Base-by-base conservation (phyloP, 179 eudicot genomes). In the Dionaea muscipula region DNA sequence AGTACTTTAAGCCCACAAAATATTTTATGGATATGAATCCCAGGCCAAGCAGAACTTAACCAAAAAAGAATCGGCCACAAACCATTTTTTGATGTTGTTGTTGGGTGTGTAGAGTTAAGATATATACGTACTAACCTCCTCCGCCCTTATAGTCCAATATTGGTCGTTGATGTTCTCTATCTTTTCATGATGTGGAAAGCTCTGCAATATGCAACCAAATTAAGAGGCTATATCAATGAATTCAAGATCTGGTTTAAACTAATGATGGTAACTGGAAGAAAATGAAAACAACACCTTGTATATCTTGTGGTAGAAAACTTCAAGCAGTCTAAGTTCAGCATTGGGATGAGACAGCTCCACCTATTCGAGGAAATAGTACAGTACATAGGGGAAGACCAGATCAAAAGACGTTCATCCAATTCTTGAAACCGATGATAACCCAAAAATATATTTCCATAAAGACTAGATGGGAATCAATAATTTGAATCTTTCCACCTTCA, bases 141-240 rank as follows among this genome's bases (percentile, higher is more conserved):
- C 96, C 4, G 94, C 96, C 20, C 94, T 78, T 51, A 88, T 63
- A 50, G 90, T 85, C 96, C 96, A 88, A 74, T 82, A 85, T 55
- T 84, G 94, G 68, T 88, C 96, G 70, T 88, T 85, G 59, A 88
- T 80, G 61, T 77, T 80, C 79, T 84, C 96, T 66, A 88, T 85
- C 79, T 81, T 88, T 63, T 88, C 96, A 64, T 39, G 57, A 1
- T 67, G 76, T 7, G 96, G 91, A 53, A 84, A 88, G 47, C 82
- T 85, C 96, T 88, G 82, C 60, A 55, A 72, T 50, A 37, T 33
- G 39, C 19, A 31, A 45, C 18, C 28, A 12, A 43, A 39, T 6
- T 24, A 18, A n/a, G 13, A 13, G 11, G 18, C 2, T 16, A n/a
- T 15, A 7, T 43, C 47, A 43, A 15, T 19, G 1, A 10, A 43